Evolutionary conservation across 2,329 filamentous ascomycete species (phyloP).

Genomic region (Talaromyces sp.): DNA sequence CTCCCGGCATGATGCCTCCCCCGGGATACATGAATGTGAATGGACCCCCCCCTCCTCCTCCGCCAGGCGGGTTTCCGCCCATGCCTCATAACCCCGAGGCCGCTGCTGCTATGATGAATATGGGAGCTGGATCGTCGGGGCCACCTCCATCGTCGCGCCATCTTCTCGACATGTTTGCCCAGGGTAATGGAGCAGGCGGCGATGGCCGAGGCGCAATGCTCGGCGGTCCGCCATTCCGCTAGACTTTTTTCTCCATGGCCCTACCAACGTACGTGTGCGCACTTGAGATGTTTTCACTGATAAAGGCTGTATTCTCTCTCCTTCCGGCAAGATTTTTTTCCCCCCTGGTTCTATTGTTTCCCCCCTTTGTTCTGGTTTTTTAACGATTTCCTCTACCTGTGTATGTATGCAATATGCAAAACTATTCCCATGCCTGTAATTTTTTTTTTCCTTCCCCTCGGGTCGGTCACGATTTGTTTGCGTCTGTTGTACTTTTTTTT

Average conservation of each 20-base stretch:
- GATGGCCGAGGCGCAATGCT: constrained; percentile 29
- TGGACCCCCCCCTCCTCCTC: constrained; percentile 28
- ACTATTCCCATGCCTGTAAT: neutral
- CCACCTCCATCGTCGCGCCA: constrained; percentile 34
- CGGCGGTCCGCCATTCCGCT: constrained; percentile 28
- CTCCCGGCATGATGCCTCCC: constrained; percentile 41
- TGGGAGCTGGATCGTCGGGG: constrained; percentile 31
- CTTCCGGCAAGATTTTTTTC: neutral
- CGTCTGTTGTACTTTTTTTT: neutral
- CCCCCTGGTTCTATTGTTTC: neutral
- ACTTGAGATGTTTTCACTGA: neutral
- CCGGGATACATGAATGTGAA: constrained; percentile 39
- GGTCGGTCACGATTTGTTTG: neutral
- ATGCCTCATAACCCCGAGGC: constrained; percentile 33
- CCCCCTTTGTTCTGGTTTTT: neutral
- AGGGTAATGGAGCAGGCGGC: constrained; percentile 27
- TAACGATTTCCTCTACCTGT: neutral
- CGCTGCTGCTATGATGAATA: constrained; percentile 29
- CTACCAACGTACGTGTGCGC: neutral
- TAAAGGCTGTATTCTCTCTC: neutral
- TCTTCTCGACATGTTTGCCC: constrained; percentile 41
- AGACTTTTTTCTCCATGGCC: constrained; percentile 8
- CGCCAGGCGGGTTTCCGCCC: constrained; percentile 27
- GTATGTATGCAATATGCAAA: neutral
- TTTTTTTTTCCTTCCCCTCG: neutral